phyloP scores from a whole-genome alignment of 2,329 filamentous ascomycete species.

The Madurella fahalii region DNA sequence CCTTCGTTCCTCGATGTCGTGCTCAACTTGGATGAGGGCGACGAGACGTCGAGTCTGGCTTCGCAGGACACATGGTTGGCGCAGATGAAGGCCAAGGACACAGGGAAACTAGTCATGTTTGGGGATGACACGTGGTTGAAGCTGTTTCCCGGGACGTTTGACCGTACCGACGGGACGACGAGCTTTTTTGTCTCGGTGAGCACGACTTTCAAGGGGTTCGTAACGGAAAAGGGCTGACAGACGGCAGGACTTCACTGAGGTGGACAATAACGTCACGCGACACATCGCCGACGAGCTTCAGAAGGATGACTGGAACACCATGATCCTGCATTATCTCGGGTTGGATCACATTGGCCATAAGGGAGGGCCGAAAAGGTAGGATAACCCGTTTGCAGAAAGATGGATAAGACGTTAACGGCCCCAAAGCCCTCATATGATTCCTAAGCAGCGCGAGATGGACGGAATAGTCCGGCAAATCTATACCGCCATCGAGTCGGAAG shows the following conservation, averaged over 20 bases:
- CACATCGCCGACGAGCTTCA: slow-evolving; percentile 75
- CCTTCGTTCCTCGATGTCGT: slow-evolving; percentile 97
- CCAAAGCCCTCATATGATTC: slow-evolving; percentile 77
- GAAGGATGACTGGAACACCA: slow-evolving; percentile 80
- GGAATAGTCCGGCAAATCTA: slow-evolving; percentile 73
- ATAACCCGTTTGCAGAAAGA: not conserved
- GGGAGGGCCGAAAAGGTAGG: slow-evolving; percentile 75
- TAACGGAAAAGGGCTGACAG: slow-evolving; percentile 15
- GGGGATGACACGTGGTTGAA: slow-evolving; percentile 99
- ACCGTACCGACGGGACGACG: slow-evolving; percentile 83
- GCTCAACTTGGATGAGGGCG: slow-evolving; percentile 90
- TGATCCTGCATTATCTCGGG: slow-evolving; percentile 93
- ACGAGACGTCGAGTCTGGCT: slow-evolving; percentile 82
- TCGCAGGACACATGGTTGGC: slow-evolving; percentile 94
- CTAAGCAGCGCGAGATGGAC: slow-evolving; percentile 95
- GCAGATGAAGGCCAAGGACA: slow-evolving; percentile 72
- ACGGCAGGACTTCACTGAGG: slow-evolving; percentile 88
- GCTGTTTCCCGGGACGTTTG: slow-evolving; percentile 85
- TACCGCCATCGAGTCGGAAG: slow-evolving; percentile 63
- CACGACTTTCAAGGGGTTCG: not conserved
- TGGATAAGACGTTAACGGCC: slow-evolving; percentile 1
- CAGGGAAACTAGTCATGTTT: slow-evolving; percentile 84
- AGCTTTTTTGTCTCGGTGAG: slow-evolving; percentile 97
- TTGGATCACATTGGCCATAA: slow-evolving; percentile 98
- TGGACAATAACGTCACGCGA: slow-evolving; percentile 94